Percentiles rank a stretch among this genome's conserved stretches.
Conservation (phyloP, 129 eudicot genomes). For the sunflower (Helianthus annuus) region HanXRQr2.0-SUNRISE NC_035443.2:133036481-133036980, state of each 20-base stretch:
- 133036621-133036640: not conserved
- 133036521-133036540: too few relatives aligned
- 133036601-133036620: not conserved
- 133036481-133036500: too few relatives aligned
- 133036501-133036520: not conserved
- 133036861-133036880: too few relatives aligned
- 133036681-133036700: constrained; percentile 38
- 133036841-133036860: constrained; percentile 35
- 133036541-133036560: too few relatives aligned
- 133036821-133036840: constrained; percentile 34
- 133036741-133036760: constrained; percentile 28
- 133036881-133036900: constrained; percentile 32
- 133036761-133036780: constrained; percentile 31
- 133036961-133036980: constrained; percentile 36
- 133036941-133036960: constrained; percentile 32
- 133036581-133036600: not conserved
- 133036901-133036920: constrained; percentile 38
- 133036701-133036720: constrained; percentile 27
- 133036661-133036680: constrained; percentile 19
- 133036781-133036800: constrained; percentile 38
- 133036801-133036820: constrained; percentile 42
- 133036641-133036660: constrained; percentile 8
- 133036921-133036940: constrained; percentile 37
- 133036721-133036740: constrained; percentile 13
- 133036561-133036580: not conserved